Evolutionary conservation across 2,329 filamentous ascomycete genomes (phyloP).

Genomic region (Curvularia sp.): DNA sequence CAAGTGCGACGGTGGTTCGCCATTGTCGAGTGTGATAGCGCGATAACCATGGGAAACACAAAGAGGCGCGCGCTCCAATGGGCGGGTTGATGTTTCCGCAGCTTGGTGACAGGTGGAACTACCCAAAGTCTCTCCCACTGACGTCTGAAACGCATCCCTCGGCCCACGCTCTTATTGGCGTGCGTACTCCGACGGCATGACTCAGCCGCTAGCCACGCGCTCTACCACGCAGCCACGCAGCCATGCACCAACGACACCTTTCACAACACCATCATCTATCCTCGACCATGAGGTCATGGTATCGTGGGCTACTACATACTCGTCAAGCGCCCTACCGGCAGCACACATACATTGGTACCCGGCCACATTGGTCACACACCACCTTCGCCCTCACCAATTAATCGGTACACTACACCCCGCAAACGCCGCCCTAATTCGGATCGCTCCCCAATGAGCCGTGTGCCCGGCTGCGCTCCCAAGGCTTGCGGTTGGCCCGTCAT

Average conservation of each 20-base stretch:
- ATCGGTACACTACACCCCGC: constrained; percentile 16
- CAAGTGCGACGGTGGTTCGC: constrained; percentile 23
- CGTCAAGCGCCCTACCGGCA: constrained; percentile 11
- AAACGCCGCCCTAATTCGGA: constrained; percentile 8
- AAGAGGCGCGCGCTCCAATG: constrained; percentile 34
- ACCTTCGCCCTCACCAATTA: constrained; percentile 14
- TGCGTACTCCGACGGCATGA: constrained; percentile 15
- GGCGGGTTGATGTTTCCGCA: constrained; percentile 15
- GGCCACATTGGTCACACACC: constrained; percentile 18
- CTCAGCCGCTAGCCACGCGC: constrained; percentile 25
- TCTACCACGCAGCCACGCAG: neutral
- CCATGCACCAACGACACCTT: constrained; percentile 6
- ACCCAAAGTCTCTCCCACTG: constrained; percentile 13
- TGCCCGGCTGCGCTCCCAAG: constrained; percentile 1
- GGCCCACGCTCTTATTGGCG: constrained; percentile 19
- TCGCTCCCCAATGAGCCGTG: neutral
- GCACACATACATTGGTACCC: constrained; percentile 9
- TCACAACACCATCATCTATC: constrained; percentile 12
- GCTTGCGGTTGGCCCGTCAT: constrained; percentile 14
- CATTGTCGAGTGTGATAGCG: constrained; percentile 18
- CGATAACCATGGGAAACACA: constrained; percentile 18
- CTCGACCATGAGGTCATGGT: constrained; percentile 8
- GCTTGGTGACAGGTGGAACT: constrained; percentile 19
- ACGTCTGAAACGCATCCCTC: constrained; percentile 27
- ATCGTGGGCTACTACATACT: constrained; percentile 20